Base-by-base conservation (phyloP, 306 rosid species). In the Citrullus mucosospermus region DNA sequence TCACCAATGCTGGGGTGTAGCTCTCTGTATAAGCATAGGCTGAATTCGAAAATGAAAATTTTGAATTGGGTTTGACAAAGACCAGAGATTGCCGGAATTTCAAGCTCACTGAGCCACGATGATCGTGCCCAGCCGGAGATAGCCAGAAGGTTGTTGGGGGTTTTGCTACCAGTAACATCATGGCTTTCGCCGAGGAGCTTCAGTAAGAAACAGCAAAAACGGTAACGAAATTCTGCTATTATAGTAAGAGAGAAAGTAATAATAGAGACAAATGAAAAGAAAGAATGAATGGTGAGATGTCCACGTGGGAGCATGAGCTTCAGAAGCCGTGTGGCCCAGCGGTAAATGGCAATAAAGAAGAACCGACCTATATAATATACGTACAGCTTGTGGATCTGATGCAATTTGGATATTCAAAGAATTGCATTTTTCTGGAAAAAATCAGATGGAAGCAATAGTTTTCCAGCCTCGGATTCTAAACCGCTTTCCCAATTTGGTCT, bases 101-200 rank as follows among this genome's bases (percentile, higher is more conserved):
- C 34, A 46, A 15, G 54, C 28, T 5, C 44, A 60, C 66, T 48
- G 58, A 55, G n/a, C 63, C 63, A 44, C 1, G 51, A 10, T 48
- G 17, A 22, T 81, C 82, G 85, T 60, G 11, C 18, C 44, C 34
- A 20, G 74, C 34, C 39, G 81, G 46, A 79, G 38, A 69, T 56
- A 57, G 9, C 80, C 67, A 80, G 25, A 78, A 85, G 32, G 65
- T 74, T 34, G 88, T 58, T 12, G 82, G 20, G 80, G 81, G 57
- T 81, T 59, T 77, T 77, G 81, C 78, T 69, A 77, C 55, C n/a
- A 81, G 77, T 78, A 80, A 51, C 91, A 80, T 82, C 95, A 80
- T 85, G 51, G 79, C 78, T 43, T 55, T 46, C 56, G 76, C 44
- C 32, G 75, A 53, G 73, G 63, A 61, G 69, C 18, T 15, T 56